phyloP scores from a whole-genome alignment of 2,329 filamentous ascomycete species.

The Raffaelea albimanens region DNA sequence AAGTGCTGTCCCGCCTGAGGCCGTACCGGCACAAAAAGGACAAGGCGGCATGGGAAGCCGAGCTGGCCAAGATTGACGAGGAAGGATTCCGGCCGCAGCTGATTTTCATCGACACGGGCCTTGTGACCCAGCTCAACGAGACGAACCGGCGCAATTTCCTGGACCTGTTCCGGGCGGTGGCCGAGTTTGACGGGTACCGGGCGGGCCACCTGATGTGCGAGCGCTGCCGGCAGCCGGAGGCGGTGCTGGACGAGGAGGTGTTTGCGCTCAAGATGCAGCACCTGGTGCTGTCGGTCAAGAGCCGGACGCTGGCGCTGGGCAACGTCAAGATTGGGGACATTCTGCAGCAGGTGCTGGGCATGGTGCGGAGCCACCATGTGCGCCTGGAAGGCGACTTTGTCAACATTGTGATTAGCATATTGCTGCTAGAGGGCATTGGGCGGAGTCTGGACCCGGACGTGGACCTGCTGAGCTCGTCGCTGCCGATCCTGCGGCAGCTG shows the following conservation, averaged over 20 bases:
- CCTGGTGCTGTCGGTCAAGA: constrained; percentile 83
- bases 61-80: constrained; percentile 65
- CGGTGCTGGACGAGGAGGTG: constrained; percentile 78
- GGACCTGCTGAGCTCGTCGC: constrained; percentile 74
- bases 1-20: constrained; percentile 70
- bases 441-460: constrained; percentile 76
- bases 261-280: constrained; percentile 97
- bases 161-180: constrained; percentile 89
- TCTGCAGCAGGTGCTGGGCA: constrained; percentile 75
- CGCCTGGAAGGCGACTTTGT: constrained; percentile 95
- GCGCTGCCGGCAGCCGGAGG: constrained; percentile 83
- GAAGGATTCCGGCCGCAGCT: constrained; percentile 91
- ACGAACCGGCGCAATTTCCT: constrained; percentile 85
- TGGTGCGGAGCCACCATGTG: constrained; percentile 90
- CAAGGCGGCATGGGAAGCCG: constrained; percentile 59
- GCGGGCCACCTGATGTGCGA: constrained; percentile 94
- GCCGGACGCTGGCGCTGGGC: constrained; percentile 78
- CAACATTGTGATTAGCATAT: constrained; percentile 91
- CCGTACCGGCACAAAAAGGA: constrained; percentile 58
- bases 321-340: constrained; percentile 97
- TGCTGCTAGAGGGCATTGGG: constrained; percentile 90
- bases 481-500: constrained; percentile 84
- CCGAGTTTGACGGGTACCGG: constrained; percentile 94
- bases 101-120: constrained; percentile 93
- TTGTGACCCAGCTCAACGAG: constrained; percentile 87